phyloP scores from a whole-genome alignment of 495 filamentous ascomycete species.

The Lasiosphaeriaceae sp. region DNA sequence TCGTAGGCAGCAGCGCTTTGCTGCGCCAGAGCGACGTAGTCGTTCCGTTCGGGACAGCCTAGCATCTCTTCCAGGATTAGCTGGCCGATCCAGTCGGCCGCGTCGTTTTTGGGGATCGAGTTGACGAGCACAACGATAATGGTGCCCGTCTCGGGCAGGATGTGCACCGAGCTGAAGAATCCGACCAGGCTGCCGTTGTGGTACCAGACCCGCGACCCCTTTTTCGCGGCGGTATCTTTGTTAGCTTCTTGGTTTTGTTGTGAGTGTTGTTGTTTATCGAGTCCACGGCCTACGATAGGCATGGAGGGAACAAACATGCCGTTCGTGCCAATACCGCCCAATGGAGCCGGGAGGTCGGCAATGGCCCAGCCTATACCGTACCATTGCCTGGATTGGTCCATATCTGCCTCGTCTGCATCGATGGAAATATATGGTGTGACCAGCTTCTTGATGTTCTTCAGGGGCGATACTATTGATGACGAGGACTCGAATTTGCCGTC shows the following conservation, averaged over 20 bases:
- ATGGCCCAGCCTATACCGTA: neutral
- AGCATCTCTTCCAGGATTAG: neutral
- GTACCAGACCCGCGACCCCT: neutral
- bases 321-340: neutral
- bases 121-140: neutral
- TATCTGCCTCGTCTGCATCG: neutral
- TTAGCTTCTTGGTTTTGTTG: neutral
- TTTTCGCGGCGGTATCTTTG: neutral
- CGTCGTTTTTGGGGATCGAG: neutral
- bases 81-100: neutral
- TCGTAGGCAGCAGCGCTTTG: neutral
- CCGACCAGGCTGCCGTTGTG: neutral
- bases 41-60: neutral
- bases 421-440: neutral
- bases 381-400: neutral
- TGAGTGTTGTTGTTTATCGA: no score
- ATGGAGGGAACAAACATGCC: neutral
- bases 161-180: neutral
- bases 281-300: neutral
- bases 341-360: neutral
- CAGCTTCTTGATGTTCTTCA: neutral
- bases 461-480: no score
- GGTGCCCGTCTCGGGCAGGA: neutral
- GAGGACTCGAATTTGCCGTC: neutral
- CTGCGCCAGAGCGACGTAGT: neutral